phyloP scores from a whole-genome alignment of 1,284 basidiomycete genomes.

The Ustilago bromivora region DNA sequence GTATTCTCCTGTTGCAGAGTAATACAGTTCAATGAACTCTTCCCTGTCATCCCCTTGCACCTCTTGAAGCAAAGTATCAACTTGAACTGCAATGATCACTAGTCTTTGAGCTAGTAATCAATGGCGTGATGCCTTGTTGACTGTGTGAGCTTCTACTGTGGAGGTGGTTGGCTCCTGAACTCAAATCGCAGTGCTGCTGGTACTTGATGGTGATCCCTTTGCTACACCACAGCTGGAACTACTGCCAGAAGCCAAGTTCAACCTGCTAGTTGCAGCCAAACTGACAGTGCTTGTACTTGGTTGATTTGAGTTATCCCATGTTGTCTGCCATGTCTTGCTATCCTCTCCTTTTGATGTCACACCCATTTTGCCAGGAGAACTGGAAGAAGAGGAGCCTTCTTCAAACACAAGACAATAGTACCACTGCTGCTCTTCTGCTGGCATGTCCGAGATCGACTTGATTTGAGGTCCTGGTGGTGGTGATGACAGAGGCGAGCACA shows the following conservation, averaged over 20 bases:
- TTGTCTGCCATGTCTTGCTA: constrained; percentile 48
- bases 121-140: no score
- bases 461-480: constrained; percentile 16
- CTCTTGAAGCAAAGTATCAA: no score
- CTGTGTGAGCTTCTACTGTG: neutral
- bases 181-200: constrained; percentile 6
- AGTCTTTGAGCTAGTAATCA: no score
- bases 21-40: no score
- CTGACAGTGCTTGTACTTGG: neutral
- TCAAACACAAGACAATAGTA: constrained; percentile 40
- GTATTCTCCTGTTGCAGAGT: no score
- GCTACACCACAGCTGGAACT: neutral
- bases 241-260: neutral
- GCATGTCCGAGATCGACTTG: constrained; percentile 42
- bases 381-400: constrained; percentile 1
- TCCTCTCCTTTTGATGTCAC: constrained; percentile 21
- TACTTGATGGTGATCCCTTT: neutral
- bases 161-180: constrained; percentile 3
- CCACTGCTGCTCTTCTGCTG: constrained; percentile 29
- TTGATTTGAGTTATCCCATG: constrained; percentile 19
- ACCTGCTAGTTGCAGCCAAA: constrained; percentile 3
- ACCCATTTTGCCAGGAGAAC: constrained; percentile 1
- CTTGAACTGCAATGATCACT: no score
- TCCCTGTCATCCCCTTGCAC: no score
- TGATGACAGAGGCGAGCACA: constrained; percentile 17